A percentile compares a stretch with the other conserved stretches of the same genome.
phyloP scores from a whole-genome alignment of 495 filamentous ascomycete species.

The Rostrohypoxylon terebratum region DNA sequence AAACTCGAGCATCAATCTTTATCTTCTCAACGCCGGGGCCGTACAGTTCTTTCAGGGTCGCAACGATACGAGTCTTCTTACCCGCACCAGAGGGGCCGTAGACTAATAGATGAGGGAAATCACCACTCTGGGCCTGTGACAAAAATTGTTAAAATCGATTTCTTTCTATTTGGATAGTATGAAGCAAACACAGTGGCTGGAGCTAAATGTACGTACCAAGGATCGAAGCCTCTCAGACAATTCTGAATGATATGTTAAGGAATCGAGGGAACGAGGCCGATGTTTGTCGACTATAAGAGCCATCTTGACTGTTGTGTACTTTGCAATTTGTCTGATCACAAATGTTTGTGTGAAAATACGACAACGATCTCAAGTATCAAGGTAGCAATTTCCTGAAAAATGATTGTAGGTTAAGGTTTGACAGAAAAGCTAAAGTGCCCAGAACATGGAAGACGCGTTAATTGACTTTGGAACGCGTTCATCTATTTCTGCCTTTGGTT shows the following conservation, averaged over 20 bases:
- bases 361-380: not conserved
- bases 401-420: not conserved
- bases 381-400: not conserved
- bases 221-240: conserved; percentile 89
- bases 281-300: conserved; percentile 93
- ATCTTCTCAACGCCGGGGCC: conserved; percentile 96
- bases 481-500: conserved; percentile 8
- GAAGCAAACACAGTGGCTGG: not conserved
- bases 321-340: not conserved
- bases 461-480: conserved; percentile 49
- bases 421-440: conserved; percentile 15
- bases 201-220: conserved; percentile 71
- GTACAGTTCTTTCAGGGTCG: conserved; percentile 91
- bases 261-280: conserved; percentile 87
- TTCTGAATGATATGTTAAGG: conserved; percentile 87
- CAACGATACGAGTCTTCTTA: conserved; percentile 96
- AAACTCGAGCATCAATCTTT: conserved; percentile 94
- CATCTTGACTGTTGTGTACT: conserved; percentile 51
- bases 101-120: conserved; percentile 96
- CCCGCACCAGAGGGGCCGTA: conserved; percentile 97
- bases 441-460: conserved; percentile 39
- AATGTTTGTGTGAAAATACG: not conserved
- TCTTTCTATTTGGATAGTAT: not conserved
- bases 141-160: conserved; percentile 31
- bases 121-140: conserved; percentile 87